Base-by-base conservation (phyloP, 2,329 filamentous ascomycete species). In the Cryphonectria carpinicola region DNA sequence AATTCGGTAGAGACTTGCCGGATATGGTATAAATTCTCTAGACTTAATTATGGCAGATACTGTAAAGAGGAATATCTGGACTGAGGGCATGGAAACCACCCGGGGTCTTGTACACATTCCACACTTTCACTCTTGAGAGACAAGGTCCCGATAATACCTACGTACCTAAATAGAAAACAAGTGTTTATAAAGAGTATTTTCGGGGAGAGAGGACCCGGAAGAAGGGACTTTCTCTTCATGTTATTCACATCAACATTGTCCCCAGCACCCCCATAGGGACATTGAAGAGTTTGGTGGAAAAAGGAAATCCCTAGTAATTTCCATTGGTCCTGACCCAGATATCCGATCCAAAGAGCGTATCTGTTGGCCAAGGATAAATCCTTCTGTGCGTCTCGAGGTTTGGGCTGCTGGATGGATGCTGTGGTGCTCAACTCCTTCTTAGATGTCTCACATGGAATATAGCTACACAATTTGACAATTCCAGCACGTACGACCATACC, bases 401-500 rank as follows among this genome's bases (percentile, higher is more conserved):
- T 49, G 46, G 22, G 46, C 46, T 22, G 43, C 6, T 49, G 17
- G 19, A 22, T 49, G 17, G 19, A 22, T 49, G 7, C 22, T n/a
- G 1, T 49, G 17, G 22, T n/a, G 1, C 7, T n/a, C 46, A n/a
- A 49, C 1, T 49, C 22, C 46, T 11, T n/a, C 46, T 49, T 1
- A 19, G 32, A 32, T 32, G 32, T n/a, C 8, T 2, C 19, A n/a
- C 6, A n/a, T 49, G 8, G 46, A 7, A 60, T 60, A 60, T 60
- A 60, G 19, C 17, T 32, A 35, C 17, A 35, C 56, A 35, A 35
- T 35, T 4, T 14, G 25, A 4, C 37, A 35, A 5, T 32, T 5
- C 6, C 13, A 39, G 8, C 32, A 62, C 58, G 58, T 62, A 62
- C 58, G 58, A 62, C 58, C 58, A 62, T 62, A 62, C 32, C 32